Percentiles rank a stretch among this genome's conserved stretches.
phyloP scores from a whole-genome alignment of 257 asterid species.

The Nicotiana tabacum region DNA sequence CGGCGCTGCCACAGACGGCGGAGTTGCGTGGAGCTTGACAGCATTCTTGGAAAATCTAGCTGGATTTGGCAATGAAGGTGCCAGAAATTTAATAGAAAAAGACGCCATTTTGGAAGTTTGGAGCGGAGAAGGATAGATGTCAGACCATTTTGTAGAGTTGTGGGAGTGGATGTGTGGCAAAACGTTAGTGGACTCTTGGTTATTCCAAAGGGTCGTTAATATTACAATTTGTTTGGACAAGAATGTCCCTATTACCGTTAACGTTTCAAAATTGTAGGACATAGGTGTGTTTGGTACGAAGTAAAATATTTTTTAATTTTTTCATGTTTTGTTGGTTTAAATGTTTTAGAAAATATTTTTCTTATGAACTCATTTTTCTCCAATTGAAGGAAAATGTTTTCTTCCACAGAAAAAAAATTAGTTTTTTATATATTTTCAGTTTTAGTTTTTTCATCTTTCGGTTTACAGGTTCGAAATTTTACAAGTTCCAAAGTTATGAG shows the following conservation, averaged over 20 bases:
- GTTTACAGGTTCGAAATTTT: too few relatives aligned
- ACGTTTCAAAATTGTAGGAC: neutral
- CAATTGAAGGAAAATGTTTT: too few relatives aligned
- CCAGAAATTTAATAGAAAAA: constrained; percentile 48
- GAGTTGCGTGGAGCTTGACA: constrained; percentile 43
- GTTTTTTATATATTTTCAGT: too few relatives aligned
- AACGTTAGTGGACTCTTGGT: constrained; percentile 47
- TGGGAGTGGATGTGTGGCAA: constrained; percentile 21
- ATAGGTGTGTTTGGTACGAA: too few relatives aligned
- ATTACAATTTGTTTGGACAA: neutral
- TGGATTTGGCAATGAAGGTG: constrained; percentile 38
- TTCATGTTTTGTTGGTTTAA: too few relatives aligned
- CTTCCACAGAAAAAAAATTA: too few relatives aligned
- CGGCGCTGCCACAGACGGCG: constrained; percentile 48
- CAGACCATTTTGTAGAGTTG: constrained; percentile 44
- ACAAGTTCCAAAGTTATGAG: too few relatives aligned
- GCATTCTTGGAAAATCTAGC: constrained; percentile 16
- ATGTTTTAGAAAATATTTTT: too few relatives aligned
- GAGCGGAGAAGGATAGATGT: constrained; percentile 15
- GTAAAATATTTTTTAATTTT: too few relatives aligned
- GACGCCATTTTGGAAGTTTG: constrained; percentile 46
- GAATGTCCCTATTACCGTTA: neutral
- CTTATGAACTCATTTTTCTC: too few relatives aligned
- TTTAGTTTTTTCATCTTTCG: too few relatives aligned
- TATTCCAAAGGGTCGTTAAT: constrained; percentile 51